Evolutionary conservation across 2,329 filamentous ascomycete genomes (phyloP), one percentile per base, ranked within the genome.

Genomic region (Cordyceps pruinosa): DNA sequence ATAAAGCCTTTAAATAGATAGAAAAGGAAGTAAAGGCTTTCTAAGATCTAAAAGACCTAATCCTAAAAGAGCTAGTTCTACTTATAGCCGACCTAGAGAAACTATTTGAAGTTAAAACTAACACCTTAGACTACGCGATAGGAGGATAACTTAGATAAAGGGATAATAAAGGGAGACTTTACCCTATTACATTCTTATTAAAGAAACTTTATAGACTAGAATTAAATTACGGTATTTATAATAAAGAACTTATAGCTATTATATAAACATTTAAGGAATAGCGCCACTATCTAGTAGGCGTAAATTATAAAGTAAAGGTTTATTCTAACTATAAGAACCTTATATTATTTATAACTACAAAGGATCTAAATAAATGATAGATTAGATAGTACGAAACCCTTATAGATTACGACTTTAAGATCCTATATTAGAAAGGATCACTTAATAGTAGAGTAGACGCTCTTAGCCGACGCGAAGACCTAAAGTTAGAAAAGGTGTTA

Each of bases 261-360:
- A 51, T 65, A 45, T 60, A 65, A 48, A n/a, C 39, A 17, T 63
- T 66, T 58, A 62, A 67, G 26, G 56, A 66, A 61, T 68, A 61
- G 34, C 49, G 50, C 59, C 55, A 64, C 19, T 66, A 67, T 28
- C 19, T 64, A 13, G 26, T 48, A 25, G 35, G 32, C 57, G 63
- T 23, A 23, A 44, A 60, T 3, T 61, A 62, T 48, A 45, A 61
- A 21, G 21, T 63, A 46, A 62, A 62, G 35, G 34, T 65, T 34
- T 64, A 61, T 57, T 62, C 54, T 23, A 48, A 63, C 34, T 61
- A 66, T 39, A 39, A 39, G 35, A 39, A 39, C 35, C 35, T 39
- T 5, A 39, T 17, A 5, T 19, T 19, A 19, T 35, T 39, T 19
- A 39, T 9, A 5, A 39, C 35, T 39, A 39, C n/a, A 19, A 39